Percentiles rank a stretch among this genome's conserved stretches.
phyloP scores from a whole-genome alignment of 2,329 filamentous ascomycete species.

The Thielaviopsis euricoi region DNA sequence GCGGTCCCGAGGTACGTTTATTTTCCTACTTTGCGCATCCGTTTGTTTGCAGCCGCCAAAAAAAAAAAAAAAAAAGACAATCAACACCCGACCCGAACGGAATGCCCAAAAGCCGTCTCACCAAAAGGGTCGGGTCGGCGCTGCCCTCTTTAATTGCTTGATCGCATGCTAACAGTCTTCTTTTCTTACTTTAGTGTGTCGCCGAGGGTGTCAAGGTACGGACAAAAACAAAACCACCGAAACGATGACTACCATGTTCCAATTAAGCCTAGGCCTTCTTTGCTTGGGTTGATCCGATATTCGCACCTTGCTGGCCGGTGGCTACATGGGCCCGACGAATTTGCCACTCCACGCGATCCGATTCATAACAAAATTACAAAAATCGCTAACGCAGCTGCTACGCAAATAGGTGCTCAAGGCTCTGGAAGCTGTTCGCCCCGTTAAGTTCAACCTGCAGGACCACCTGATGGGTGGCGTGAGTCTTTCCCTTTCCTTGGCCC shows the following conservation, averaged over 20 bases:
- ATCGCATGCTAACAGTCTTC: background rate
- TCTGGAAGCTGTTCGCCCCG: conserved; percentile 53
- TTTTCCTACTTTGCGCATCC: background rate
- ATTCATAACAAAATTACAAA: background rate
- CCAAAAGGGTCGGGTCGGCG: too few species aligned
- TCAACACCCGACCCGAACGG: background rate
- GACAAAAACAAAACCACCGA: background rate
- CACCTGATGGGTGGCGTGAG: conserved; percentile 84
- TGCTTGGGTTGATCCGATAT: background rate
- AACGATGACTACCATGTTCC: background rate
- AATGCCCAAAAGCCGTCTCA: too few species aligned
- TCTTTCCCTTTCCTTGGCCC: conserved; percentile 15
- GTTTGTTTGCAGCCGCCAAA: background rate
- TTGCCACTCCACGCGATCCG: background rate
- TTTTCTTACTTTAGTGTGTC: conserved; percentile 39
- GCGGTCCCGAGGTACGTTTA: conserved; percentile 58
- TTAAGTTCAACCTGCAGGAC: conserved; percentile 76
- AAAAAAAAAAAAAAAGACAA: too few species aligned
- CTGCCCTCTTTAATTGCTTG: background rate
- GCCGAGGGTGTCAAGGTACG: conserved; percentile 70
- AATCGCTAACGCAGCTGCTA: background rate
- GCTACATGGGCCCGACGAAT: background rate
- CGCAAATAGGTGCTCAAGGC: conserved; percentile 52
- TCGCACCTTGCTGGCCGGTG: background rate
- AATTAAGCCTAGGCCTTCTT: background rate